Conservation (phyloP, 169 alveolate species). For the Plasmodium sp. region DNA sequence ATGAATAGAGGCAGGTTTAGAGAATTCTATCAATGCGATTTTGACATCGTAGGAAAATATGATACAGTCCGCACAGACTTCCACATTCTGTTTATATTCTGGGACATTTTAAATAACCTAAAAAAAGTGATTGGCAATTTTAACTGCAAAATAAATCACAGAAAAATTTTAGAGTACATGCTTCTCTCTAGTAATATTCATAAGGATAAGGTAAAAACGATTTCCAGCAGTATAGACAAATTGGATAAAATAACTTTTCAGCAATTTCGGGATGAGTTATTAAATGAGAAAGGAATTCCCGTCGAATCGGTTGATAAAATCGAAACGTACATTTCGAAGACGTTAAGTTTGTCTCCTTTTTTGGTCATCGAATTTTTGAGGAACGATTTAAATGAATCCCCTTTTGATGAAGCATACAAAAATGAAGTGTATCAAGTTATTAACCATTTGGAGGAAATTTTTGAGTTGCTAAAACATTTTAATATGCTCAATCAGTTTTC, state of each 20-base stretch:
- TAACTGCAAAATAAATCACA: conserved; percentile 92
- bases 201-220: conserved; percentile 88
- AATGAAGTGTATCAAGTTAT: conserved; percentile 52
- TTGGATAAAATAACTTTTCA: conserved; percentile 97
- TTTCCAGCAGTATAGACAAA: conserved; percentile 96
- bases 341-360: conserved; percentile 86
- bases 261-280: conserved; percentile 92
- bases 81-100: conserved; percentile 93
- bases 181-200: conserved; percentile 92
- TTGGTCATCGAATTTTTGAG: conserved; percentile 81
- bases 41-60: conserved; percentile 95
- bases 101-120: conserved; percentile 88
- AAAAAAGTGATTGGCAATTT: conserved; percentile 88
- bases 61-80: conserved; percentile 95
- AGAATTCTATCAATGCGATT: conserved; percentile 98
- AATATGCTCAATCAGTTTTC: conserved; percentile 77
- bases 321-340: conserved; percentile 86
- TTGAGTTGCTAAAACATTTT: conserved; percentile 53
- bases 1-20: conserved; percentile 96
- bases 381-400: conserved; percentile 76
- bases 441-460: conserved; percentile 78
- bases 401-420: conserved; percentile 63
- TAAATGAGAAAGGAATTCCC: conserved; percentile 92
- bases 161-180: conserved; percentile 93
- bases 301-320: conserved; percentile 87